A percentile compares a stretch with the other conserved stretches of the same genome.
Evolutionary conservation across 1,284 basidiomycete genomes (phyloP).

Genomic region (Microstroma glucosiphilum): DNA sequence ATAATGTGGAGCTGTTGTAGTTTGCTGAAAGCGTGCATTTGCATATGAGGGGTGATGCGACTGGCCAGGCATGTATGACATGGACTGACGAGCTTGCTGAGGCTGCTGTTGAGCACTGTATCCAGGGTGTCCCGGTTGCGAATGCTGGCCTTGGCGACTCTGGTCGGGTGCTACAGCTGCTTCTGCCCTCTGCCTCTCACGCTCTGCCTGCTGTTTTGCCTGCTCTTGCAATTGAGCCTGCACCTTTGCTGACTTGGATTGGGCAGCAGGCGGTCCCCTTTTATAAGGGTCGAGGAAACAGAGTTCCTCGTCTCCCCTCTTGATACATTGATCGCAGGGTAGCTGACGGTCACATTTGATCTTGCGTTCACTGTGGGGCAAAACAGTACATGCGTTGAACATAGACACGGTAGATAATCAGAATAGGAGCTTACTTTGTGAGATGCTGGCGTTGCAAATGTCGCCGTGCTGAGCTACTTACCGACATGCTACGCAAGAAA

Average conservation of each 20-base stretch:
- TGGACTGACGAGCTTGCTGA: slow-evolving; percentile 8
- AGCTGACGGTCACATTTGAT: slow-evolving; percentile 45
- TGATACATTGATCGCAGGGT: slow-evolving; percentile 47
- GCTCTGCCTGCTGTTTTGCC: background rate
- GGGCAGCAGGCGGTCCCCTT: slow-evolving; percentile 10
- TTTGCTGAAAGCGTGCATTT: too few relatives aligned
- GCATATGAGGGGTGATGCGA: too few relatives aligned
- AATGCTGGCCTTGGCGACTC: slow-evolving; percentile 6
- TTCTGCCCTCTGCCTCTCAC: background rate
- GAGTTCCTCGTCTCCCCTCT: slow-evolving; percentile 38
- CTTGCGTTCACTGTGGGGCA: slow-evolving; percentile 30
- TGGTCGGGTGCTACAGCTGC: background rate
- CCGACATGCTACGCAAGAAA: slow-evolving; percentile 2
- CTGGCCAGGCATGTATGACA: too few relatives aligned
- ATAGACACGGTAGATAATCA: background rate
- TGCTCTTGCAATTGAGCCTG: slow-evolving; percentile 14
- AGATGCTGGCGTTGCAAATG: too few relatives aligned
- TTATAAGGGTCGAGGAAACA: slow-evolving; percentile 39
- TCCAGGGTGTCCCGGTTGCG: background rate
- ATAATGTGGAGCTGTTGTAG: too few relatives aligned
- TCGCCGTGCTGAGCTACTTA: background rate
- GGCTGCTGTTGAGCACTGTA: slow-evolving; percentile 7
- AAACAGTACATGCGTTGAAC: background rate
- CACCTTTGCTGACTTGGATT: background rate
- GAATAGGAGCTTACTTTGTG: background rate